Evolutionary conservation across 257 asterid genomes (phyloP).

Genomic region (Hygrophila difformis): DNA sequence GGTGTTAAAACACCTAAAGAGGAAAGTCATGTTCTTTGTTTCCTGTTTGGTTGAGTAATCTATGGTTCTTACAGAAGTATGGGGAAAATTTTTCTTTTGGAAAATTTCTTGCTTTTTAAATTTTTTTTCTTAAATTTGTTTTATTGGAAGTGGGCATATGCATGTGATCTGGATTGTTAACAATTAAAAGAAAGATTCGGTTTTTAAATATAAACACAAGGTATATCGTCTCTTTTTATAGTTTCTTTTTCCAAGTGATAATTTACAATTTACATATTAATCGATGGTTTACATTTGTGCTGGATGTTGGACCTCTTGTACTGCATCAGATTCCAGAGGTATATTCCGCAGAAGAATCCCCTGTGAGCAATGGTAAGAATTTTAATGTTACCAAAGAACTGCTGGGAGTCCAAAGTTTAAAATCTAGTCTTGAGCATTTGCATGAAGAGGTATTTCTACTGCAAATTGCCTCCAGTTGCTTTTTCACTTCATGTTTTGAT

Average conservation of each 20-base stretch:
- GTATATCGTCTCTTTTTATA: too few species aligned
- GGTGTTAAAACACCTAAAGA: too few species aligned
- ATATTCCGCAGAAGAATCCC: conserved; percentile 19
- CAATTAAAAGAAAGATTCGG: too few species aligned
- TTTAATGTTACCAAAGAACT: conserved; percentile 20
- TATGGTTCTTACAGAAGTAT: background rate
- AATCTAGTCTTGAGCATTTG: conserved; percentile 74
- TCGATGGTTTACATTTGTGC: conserved; percentile 16
- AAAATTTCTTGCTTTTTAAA: background rate
- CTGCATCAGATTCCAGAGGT: conserved; percentile 18
- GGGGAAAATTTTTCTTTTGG: background rate
- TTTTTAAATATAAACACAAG: too few species aligned
- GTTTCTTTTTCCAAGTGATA: too few species aligned
- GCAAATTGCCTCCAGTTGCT: too few species aligned
- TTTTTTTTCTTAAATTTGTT: background rate
- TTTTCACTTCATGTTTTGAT: too few species aligned
- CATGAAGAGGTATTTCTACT: conserved; percentile 73
- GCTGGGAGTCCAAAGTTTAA: conserved; percentile 43
- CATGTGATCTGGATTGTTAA: too few species aligned
- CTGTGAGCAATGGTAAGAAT: conserved; percentile 30
- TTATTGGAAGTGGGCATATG: too few species aligned
- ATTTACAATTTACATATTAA: too few species aligned
- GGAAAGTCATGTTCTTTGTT: background rate
- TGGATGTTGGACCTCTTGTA: conserved; percentile 28
- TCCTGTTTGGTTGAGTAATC: background rate